Conservation (phyloP, 257 asterid species). For the Ophiorrhiza pumila region DNA sequence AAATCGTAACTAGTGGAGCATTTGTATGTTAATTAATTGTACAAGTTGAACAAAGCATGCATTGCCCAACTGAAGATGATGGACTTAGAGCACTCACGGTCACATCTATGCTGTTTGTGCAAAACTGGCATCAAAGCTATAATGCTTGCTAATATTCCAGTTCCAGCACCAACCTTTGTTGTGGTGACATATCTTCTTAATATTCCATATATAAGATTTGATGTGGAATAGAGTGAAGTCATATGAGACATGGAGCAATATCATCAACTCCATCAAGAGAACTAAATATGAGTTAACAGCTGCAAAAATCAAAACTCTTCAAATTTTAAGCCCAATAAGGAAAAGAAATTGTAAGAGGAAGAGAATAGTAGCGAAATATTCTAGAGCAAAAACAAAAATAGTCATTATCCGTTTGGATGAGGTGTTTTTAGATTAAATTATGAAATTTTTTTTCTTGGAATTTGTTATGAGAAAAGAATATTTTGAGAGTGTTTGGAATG, state of each 20-base stretch:
- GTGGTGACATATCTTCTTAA: background rate
- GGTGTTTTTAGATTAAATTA: too few species aligned
- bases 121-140: background rate
- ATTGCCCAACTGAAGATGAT: background rate
- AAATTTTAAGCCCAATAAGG: too few species aligned
- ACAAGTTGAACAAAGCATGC: background rate
- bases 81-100: background rate
- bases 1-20: slow-evolving; percentile 6
- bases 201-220: slow-evolving; percentile 3
- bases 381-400: too few species aligned
- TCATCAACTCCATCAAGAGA: too few species aligned
- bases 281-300: too few species aligned
- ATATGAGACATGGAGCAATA: background rate
- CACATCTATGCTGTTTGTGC: background rate
- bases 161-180: slow-evolving; percentile 6
- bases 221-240: slow-evolving; percentile 1
- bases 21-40: background rate
- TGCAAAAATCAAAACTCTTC: too few species aligned
- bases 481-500: too few species aligned
- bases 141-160: background rate
- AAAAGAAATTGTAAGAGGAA: too few species aligned
- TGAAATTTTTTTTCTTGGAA: too few species aligned
- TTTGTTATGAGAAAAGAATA: too few species aligned
- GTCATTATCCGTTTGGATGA: too few species aligned
- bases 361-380: too few species aligned